A percentile compares a stretch with the other conserved stretches of the same genome.
These are phyloP conservation scores for Umbelopsis vinacea DNA, from an alignment of 192 early-diverging fungal genomes.

Conservation along the genomic window DNA sequence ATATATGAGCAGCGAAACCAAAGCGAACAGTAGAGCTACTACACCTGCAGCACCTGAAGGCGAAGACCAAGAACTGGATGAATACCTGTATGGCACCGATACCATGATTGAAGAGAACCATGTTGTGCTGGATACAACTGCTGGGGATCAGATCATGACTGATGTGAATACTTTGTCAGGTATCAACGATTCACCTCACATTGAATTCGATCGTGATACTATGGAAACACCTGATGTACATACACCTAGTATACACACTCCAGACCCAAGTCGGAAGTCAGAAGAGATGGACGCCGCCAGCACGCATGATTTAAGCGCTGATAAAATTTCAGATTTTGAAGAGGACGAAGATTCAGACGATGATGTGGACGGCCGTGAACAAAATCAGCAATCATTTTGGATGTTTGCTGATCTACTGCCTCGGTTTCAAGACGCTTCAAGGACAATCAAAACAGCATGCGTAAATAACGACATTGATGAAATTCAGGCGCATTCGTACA, in stretches of 20 bases:
- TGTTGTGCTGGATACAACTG: not conserved
- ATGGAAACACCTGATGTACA: not conserved
- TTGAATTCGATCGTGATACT: not conserved
- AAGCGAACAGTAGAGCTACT: not conserved
- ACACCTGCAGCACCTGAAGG: slow-evolving; percentile 8
- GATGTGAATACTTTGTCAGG: not conserved
- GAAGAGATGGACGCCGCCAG: not conserved
- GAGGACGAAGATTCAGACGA: not conserved
- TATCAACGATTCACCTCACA: not conserved
- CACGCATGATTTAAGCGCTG: not conserved
- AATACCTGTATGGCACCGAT: slow-evolving; percentile 31
- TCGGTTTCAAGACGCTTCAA: slow-evolving; percentile 32
- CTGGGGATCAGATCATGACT: slow-evolving; percentile 12
- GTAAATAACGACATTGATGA: slow-evolving; percentile 11
- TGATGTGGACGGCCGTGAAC: not conserved
- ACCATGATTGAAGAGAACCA: not conserved
- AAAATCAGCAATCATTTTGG: slow-evolving; percentile 41
- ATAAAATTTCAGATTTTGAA: slow-evolving; percentile 8
- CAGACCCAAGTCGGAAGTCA: not conserved
- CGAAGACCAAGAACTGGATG: slow-evolving; percentile 37
- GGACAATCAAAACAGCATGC: not conserved
- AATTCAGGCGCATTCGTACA: slow-evolving; percentile 27
- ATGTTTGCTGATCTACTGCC: slow-evolving; percentile 41
- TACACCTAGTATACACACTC: not conserved
- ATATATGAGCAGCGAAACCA: not conserved